Base-by-base conservation (phyloP, 1,284 basidiomycete genomes). In the Apiotrichum brassicae region DNA sequence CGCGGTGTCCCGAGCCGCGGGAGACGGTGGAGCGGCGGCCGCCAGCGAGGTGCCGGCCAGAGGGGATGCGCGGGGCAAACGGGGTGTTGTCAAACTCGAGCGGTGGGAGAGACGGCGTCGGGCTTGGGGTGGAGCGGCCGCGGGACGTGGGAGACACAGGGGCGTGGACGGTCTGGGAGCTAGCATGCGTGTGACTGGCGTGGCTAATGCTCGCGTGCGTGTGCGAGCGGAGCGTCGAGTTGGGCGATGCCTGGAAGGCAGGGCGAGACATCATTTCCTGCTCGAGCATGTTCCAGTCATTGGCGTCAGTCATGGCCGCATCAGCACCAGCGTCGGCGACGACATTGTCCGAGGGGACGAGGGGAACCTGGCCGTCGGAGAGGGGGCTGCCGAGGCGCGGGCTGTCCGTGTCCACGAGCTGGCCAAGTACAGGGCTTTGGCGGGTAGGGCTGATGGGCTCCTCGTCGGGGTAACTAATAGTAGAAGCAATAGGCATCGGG, bases 211-310 rank as follows among this genome's bases (percentile, higher is more conserved):
- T 22, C 16, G 33, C 22, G 49, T 65, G 64, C 13, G 54, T 47
- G 51, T 66, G 65, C 16, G 64, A 66, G 24, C 64, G 56, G 19
- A 70, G 56, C 30, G 64, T 59, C 22, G 67, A 58, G 26, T 63
- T 59, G 43, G 70, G 64, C 24, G 64, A 66, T 13, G 66, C 62
- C 28, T 66, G 50, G 62, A 71, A 71, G n/a, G 62, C 68, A 5
- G 70, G 70, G 35, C 58, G 58, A 16, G 45, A 28, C 20, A 57
- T 57, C 16, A 71, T 55, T 36, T 61, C 57, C 35, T 62, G 46
- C 34, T 62, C 54, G 22, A 71, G 61, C 38, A 54, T 44, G 33
- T 58, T 60, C 70, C 70, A 71, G 48, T 68, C 68, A 25, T 59
- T 51, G 23, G 56, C 59, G 12, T 60, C 57, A 11, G 32, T 22